Evolutionary conservation across 495 filamentous ascomycete genomes (phyloP).

Genomic region (Melanomma pulvis-pyrius): DNA sequence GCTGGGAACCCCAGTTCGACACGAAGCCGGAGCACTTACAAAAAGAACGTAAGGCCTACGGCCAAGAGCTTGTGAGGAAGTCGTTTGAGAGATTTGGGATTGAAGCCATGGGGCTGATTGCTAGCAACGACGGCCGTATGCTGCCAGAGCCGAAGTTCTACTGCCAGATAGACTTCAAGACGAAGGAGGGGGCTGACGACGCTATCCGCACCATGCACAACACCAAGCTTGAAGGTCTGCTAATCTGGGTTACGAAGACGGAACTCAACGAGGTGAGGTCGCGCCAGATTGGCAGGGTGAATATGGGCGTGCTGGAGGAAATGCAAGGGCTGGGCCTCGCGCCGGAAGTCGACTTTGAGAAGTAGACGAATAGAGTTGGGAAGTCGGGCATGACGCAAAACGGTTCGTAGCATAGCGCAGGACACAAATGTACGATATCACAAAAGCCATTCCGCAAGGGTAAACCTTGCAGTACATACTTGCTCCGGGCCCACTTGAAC

Average conservation of each 20-base stretch:
- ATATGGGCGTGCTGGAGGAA: neutral
- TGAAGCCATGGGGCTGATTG: neutral
- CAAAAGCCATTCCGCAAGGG: neutral
- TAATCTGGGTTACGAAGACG: neutral
- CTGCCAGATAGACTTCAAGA: constrained; percentile 7
- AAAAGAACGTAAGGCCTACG: neutral
- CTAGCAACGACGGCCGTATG: neutral
- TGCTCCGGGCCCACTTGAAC: too few species aligned
- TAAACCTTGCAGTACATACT: too few species aligned
- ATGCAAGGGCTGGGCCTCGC: neutral
- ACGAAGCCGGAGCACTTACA: neutral
- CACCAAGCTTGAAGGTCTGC: neutral
- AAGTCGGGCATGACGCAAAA: neutral
- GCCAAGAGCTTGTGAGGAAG: neutral
- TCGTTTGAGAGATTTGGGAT: neutral
- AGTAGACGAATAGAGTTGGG: neutral
- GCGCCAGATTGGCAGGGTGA: neutral
- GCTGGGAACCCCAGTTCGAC: neutral
- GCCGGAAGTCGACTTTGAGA: neutral
- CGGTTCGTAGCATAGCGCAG: neutral
- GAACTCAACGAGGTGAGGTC: neutral
- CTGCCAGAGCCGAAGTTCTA: neutral
- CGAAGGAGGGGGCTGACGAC: neutral
- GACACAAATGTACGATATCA: neutral
- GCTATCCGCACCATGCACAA: neutral